Conservation (phyloP, 345 rosid species). For the Populus deltoides region DNA sequence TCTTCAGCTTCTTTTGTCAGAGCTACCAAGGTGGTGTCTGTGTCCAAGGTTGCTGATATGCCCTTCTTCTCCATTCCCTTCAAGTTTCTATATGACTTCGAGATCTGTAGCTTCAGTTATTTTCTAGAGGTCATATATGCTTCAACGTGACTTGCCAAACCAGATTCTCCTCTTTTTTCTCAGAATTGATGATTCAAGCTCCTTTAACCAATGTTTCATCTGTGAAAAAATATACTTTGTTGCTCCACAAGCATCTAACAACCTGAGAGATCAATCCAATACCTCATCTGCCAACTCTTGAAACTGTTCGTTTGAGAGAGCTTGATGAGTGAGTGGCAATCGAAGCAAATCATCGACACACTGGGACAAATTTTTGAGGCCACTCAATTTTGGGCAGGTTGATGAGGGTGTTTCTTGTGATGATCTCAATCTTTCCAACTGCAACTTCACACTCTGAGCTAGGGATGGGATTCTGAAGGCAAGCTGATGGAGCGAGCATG, state of each 20-base stretch:
- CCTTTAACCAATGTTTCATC: not conserved
- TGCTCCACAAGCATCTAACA: not conserved
- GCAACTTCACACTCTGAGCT: slow-evolving; percentile 24
- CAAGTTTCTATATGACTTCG: not conserved
- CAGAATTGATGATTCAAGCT: not conserved
- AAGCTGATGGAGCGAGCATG: slow-evolving; percentile 35
- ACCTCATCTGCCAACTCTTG: not conserved
- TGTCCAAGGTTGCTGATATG: not conserved
- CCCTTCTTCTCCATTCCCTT: slow-evolving; percentile 2
- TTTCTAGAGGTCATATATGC: not conserved
- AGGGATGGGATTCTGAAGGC: slow-evolving; percentile 34
- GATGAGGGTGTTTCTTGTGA: slow-evolving; percentile 5
- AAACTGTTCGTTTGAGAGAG: not conserved
- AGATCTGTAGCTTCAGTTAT: not conserved
- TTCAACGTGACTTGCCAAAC: not conserved
- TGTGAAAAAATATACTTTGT: not conserved
- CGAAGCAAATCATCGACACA: not conserved
- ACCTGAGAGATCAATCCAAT: not conserved
- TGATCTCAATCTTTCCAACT: slow-evolving; percentile 24
- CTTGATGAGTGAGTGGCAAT: not conserved
- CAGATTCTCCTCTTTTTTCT: not conserved
- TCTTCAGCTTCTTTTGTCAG: slow-evolving; percentile 18
- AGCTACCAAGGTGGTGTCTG: not conserved
- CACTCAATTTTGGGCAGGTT: not conserved
- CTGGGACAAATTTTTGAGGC: not conserved